Evolutionary conservation across 2,329 filamentous ascomycete species (phyloP).

Genomic region (Phialophora verrucosa): DNA sequence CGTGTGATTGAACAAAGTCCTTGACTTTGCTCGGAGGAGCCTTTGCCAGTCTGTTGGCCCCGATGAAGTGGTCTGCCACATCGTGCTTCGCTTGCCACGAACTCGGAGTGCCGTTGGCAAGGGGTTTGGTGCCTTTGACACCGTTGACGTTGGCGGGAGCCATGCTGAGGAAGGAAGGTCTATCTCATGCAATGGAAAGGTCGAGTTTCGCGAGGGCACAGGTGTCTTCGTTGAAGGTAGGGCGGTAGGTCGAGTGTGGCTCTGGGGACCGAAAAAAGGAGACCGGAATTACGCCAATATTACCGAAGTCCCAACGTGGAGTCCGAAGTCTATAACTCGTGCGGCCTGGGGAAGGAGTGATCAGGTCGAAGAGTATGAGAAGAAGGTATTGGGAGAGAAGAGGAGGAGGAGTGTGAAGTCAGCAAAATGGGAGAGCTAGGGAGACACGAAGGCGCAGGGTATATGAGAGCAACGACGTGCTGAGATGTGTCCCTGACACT

Average conservation of each 20-base stretch:
- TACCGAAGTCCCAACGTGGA: constrained; percentile 30
- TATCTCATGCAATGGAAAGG: constrained; percentile 39
- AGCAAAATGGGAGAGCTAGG: constrained; percentile 22
- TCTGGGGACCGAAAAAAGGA: constrained; percentile 33
- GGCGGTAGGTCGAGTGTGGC: constrained; percentile 6
- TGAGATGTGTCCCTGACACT: constrained; percentile 25
- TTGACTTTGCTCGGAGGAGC: constrained; percentile 87
- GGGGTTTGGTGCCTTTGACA: constrained; percentile 39
- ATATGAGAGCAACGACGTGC: constrained; percentile 24
- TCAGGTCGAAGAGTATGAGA: constrained; percentile 24
- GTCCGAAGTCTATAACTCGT: constrained; percentile 31
- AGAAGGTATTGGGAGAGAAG: constrained; percentile 4
- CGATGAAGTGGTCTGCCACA: constrained; percentile 92
- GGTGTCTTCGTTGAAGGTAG: constrained; percentile 14
- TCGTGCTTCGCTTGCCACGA: constrained; percentile 81
- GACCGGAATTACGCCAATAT: constrained; percentile 37
- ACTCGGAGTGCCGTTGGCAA: constrained; percentile 60
- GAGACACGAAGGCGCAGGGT: constrained; percentile 27
- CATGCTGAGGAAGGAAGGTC: constrained; percentile 43
- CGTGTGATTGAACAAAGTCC: constrained; percentile 88
- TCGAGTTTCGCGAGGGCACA: constrained; percentile 15
- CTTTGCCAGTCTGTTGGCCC: constrained; percentile 83
- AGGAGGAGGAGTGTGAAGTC: constrained; percentile 27
- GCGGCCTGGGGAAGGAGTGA: constrained; percentile 31
- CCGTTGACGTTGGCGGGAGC: constrained; percentile 38